Evolutionary conservation across 257 asterid genomes (phyloP).

Genomic region (Solanum infundibuliforme): DNA sequence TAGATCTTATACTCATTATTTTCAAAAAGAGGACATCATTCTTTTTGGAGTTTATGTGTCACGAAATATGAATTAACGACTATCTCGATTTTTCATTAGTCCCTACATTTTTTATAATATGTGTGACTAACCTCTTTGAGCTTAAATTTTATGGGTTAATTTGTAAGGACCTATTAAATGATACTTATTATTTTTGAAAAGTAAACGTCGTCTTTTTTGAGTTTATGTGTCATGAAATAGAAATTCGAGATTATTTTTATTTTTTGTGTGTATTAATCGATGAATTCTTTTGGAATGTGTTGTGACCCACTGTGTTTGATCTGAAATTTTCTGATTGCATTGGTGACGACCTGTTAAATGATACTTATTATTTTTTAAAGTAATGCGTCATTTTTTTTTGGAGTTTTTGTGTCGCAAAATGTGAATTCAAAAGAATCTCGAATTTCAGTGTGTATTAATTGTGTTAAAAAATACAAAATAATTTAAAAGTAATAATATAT

Average conservation of each 20-base stretch:
- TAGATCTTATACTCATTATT: too few species aligned
- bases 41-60: background rate
- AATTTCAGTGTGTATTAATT: background rate
- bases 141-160: background rate
- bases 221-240: background rate
- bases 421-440: too few species aligned
- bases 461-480: too few species aligned
- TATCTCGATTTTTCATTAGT: too few species aligned
- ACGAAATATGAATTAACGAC: too few species aligned
- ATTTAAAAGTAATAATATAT: too few species aligned
- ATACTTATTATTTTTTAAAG: too few species aligned
- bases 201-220: background rate
- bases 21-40: background rate
- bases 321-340: background rate
- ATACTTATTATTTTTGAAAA: too few species aligned
- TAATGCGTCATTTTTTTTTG: too few species aligned
- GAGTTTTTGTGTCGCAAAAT: too few species aligned
- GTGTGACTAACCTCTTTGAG: background rate
- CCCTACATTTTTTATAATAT: background rate
- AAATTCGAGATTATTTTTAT: too few species aligned
- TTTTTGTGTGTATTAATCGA: background rate
- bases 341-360: too few species aligned
- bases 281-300: background rate
- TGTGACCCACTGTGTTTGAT: background rate
- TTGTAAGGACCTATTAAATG: background rate